Conservation (phyloP, 1,284 basidiomycete genomes). For the Malassezia obtusa region DNA sequence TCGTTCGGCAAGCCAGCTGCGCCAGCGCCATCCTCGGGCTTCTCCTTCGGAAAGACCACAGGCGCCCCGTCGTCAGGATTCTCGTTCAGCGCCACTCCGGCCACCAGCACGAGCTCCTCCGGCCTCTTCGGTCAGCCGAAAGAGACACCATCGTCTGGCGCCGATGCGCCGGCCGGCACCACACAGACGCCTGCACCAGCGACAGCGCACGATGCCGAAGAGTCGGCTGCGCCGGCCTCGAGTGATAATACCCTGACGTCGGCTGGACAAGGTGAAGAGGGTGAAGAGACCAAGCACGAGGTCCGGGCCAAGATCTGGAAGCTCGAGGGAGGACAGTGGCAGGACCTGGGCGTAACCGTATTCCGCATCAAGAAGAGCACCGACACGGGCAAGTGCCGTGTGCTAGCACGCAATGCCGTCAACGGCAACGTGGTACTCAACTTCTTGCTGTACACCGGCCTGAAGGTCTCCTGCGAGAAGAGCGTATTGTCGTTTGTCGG, state of each 20-base stretch:
- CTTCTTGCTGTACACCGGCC: slow-evolving; percentile 26
- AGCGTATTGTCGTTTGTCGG: slow-evolving; percentile 31
- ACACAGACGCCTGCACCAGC: too few relatives aligned
- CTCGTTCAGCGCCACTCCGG: too few relatives aligned
- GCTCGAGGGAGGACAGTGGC: slow-evolving; percentile 30
- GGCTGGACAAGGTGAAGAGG: slow-evolving; percentile 37
- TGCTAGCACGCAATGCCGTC: slow-evolving; percentile 37
- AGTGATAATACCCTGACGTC: background rate
- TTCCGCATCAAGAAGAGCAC: slow-evolving; percentile 32
- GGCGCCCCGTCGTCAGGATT: too few relatives aligned
- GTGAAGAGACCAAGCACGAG: slow-evolving; percentile 25
- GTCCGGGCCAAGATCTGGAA: slow-evolving; percentile 39
- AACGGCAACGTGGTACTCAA: slow-evolving; percentile 40
- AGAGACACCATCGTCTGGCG: background rate
- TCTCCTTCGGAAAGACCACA: background rate
- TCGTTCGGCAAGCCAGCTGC: background rate
- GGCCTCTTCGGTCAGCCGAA: background rate
- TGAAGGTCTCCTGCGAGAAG: slow-evolving; percentile 26
- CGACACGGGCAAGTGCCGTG: slow-evolving; percentile 21
- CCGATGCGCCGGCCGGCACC: background rate
- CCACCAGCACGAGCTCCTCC: background rate
- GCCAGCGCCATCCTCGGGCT: slow-evolving; percentile 16
- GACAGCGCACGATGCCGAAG: background rate
- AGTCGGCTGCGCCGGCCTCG: background rate
- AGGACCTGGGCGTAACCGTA: slow-evolving; percentile 35